Evolutionary conservation across 139 green algal species (phyloP).

Genomic region (Deuterostichococcus epilithicus): DNA sequence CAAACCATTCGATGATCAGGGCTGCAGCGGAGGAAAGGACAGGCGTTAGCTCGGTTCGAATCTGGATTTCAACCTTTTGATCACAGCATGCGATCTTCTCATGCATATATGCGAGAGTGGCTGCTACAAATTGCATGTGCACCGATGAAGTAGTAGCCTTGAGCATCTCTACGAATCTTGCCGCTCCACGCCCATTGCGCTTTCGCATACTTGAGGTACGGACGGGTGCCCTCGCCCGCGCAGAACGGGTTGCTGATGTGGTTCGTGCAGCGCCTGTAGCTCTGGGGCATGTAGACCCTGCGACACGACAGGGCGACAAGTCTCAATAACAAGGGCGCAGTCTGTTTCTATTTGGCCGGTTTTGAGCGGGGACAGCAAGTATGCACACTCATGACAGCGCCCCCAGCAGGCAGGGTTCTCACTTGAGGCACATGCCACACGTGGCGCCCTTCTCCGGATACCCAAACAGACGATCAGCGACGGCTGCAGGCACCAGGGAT

Average conservation of each 20-base stretch:
- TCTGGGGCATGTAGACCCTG: background rate
- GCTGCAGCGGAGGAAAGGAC: no score
- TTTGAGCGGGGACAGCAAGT: no score
- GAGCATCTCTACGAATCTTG: background rate
- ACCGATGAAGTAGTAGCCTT: no score
- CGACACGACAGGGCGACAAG: background rate
- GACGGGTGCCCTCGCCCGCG: background rate
- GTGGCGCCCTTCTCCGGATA: background rate
- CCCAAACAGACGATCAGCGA: slow-evolving; percentile 3
- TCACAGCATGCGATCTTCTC: no score
- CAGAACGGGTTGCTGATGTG: background rate
- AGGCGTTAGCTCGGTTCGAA: slow-evolving; percentile 1
- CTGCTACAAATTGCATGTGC: no score
- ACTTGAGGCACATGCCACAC: slow-evolving; percentile 16
- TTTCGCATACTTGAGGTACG: slow-evolving; percentile 2
- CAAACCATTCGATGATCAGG: slow-evolving; percentile 17
- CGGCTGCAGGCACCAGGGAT: background rate
- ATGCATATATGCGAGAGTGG: no score
- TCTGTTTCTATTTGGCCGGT: no score
- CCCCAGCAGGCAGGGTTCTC: no score
- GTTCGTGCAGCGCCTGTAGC: background rate
- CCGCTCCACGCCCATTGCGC: slow-evolving; percentile 9
- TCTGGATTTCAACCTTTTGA: no score
- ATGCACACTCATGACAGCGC: no score
- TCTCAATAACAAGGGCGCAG: no score